Conservation (phyloP, 345 rosid genomes). For the Excoecaria cochinchinensis region DNA sequence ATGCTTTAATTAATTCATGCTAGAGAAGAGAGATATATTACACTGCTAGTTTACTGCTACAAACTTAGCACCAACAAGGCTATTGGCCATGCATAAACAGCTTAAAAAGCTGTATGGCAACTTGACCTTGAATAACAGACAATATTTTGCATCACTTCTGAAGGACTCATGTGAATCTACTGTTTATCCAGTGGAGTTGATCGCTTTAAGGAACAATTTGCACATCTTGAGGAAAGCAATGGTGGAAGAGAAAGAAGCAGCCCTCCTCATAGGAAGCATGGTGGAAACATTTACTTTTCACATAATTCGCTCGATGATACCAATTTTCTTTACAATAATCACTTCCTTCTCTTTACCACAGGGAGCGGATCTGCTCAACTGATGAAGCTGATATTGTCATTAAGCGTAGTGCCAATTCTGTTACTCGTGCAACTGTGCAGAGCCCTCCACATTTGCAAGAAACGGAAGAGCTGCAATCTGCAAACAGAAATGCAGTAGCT, state of each 20-base stretch:
- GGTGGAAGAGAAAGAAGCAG: conserved; percentile 50
- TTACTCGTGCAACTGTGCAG: conserved; percentile 38
- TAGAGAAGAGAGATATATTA: no score
- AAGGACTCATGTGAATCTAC: neutral
- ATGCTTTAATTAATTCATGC: no score
- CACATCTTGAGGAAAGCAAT: conserved; percentile 70
- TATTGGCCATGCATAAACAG: no score
- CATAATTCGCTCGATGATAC: no score
- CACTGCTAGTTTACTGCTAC: no score
- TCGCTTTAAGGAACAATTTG: conserved; percentile 78
- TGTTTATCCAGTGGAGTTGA: conserved; percentile 61
- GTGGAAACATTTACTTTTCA: neutral
- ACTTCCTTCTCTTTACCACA: conserved; percentile 14
- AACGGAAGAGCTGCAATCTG: conserved; percentile 36
- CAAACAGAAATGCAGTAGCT: conserved; percentile 33
- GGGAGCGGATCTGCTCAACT: conserved; percentile 62
- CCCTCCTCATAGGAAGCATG: conserved; percentile 56
- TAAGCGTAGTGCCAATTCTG: conserved; percentile 38
- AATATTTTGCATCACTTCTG: neutral
- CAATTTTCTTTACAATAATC: neutral
- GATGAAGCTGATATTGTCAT: conserved; percentile 39
- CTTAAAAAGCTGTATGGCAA: no score
- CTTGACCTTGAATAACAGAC: no score
- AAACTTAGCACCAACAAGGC: no score
- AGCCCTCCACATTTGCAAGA: conserved; percentile 20